Conservation (phyloP, 495 filamentous ascomycete genomes). For the Podospora australis region DNA sequence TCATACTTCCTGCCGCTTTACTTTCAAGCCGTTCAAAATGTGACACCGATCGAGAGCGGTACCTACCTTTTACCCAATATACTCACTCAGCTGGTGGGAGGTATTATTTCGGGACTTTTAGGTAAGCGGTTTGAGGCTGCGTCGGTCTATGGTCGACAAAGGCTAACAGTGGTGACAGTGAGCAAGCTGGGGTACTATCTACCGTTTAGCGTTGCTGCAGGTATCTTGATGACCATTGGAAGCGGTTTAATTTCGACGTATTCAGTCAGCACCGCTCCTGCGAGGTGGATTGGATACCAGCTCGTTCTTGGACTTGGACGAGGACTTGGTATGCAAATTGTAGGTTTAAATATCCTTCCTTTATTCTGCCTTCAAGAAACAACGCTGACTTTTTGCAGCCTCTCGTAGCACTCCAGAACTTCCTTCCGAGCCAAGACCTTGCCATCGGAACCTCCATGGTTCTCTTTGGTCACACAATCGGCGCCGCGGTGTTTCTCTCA, state of each 20-base stretch:
- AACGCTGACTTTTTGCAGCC: background rate
- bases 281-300: conserved; percentile 62
- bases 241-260: conserved; percentile 58
- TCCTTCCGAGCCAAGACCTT: background rate
- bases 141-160: conserved; percentile 12
- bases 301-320: conserved; percentile 47
- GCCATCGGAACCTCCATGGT: background rate
- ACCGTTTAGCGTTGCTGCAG: conserved; percentile 45
- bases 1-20: conserved; percentile 55
- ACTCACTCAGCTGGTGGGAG: conserved; percentile 46
- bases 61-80: conserved; percentile 60
- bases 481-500: background rate
- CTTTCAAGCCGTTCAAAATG: conserved; percentile 65
- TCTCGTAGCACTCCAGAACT: background rate
- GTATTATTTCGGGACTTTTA: conserved; percentile 41
- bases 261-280: conserved; percentile 34
- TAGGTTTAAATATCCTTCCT: background rate
- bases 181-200: conserved; percentile 32
- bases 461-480: background rate
- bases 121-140: conserved; percentile 16
- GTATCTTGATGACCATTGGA: conserved; percentile 49
- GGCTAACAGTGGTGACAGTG: conserved; percentile 32
- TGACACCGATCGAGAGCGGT: conserved; percentile 54
- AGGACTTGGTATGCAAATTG: conserved; percentile 53
- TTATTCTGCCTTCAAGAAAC: background rate